Evolutionary conservation across 2,329 filamentous ascomycete genomes (phyloP).

Genomic region (Coleophoma eucalyptorum): DNA sequence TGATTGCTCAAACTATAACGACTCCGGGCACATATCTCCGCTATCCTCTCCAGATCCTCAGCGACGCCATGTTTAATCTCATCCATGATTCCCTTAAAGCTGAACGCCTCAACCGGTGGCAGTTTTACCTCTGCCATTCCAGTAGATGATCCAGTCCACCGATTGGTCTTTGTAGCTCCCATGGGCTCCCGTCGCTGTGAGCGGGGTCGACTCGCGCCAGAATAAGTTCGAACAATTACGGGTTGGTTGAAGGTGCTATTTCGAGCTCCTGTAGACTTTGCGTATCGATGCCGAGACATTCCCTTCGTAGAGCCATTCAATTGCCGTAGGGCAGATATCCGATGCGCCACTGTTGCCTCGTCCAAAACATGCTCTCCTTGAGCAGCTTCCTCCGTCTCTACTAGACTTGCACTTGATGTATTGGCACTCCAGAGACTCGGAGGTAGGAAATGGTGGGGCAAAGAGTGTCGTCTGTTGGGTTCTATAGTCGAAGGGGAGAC

Average conservation of each 20-base stretch:
- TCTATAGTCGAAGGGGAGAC: conserved; percentile 18
- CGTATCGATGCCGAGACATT: conserved; percentile 41
- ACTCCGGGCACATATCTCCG: conserved; percentile 63
- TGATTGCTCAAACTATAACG: conserved; percentile 64
- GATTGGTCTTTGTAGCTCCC: conserved; percentile 22
- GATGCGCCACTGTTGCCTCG: conserved; percentile 49
- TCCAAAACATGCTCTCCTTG: conserved; percentile 38
- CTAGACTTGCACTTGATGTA: conserved; percentile 25
- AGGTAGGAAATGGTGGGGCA: conserved; percentile 26
- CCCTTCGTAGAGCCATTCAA: conserved; percentile 37
- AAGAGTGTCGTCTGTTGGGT: conserved; percentile 21
- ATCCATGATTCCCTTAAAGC: conserved; percentile 60
- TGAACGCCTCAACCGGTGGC: conserved; percentile 60
- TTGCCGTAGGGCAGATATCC: conserved; percentile 57
- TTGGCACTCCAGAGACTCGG: conserved; percentile 25
- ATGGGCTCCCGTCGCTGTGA: conserved; percentile 22
- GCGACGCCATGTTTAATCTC: conserved; percentile 47
- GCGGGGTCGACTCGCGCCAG: conserved; percentile 37
- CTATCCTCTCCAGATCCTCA: conserved; percentile 59
- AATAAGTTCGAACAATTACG: conserved; percentile 63
- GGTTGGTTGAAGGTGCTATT: conserved; percentile 58
- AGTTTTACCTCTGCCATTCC: conserved; percentile 38
- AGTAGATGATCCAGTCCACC: conserved; percentile 12
- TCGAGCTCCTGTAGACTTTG: conserved; percentile 51
- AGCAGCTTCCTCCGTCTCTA: conserved; percentile 28